These are phyloP conservation scores for Tanacetum coccineum DNA, from an alignment of 129 eudicot species.

Conservation along the genomic window DNA sequence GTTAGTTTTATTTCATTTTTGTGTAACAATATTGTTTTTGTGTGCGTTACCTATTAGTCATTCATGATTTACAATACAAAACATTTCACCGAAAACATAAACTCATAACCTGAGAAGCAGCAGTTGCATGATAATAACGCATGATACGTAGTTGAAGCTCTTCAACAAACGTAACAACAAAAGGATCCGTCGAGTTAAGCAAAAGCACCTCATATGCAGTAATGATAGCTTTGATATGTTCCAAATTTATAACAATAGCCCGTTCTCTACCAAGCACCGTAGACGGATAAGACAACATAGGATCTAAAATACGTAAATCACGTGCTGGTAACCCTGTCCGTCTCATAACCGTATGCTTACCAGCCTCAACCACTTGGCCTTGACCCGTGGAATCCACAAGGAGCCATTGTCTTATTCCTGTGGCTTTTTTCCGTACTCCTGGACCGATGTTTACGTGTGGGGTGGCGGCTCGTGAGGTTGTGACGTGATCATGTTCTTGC, in stretches of 20 bases:
- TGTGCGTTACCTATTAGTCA: too few species aligned
- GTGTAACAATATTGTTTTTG: too few species aligned
- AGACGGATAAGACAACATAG: slow-evolving; percentile 22
- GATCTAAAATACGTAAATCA: slow-evolving; percentile 26
- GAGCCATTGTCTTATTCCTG: slow-evolving; percentile 36
- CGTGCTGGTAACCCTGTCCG: slow-evolving; percentile 29
- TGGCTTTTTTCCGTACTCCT: slow-evolving; percentile 28
- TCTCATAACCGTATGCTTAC: slow-evolving; percentile 22
- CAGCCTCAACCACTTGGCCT: slow-evolving; percentile 32
- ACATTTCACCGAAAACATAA: background rate
- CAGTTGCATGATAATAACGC: slow-evolving; percentile 53
- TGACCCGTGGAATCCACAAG: slow-evolving; percentile 31
- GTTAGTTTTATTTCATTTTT: too few species aligned
- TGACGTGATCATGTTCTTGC: background rate
- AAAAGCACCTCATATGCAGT: slow-evolving; percentile 80
- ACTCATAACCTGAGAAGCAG: slow-evolving; percentile 51
- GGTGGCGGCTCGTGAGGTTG: slow-evolving; percentile 8
- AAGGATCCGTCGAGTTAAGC: slow-evolving; percentile 72
- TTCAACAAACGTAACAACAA: slow-evolving; percentile 68
- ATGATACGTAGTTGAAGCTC: slow-evolving; percentile 62
- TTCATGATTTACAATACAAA: too few species aligned
- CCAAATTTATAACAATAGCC: slow-evolving; percentile 90
- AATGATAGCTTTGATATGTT: slow-evolving; percentile 89
- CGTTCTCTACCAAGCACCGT: slow-evolving; percentile 39
- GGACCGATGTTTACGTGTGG: slow-evolving; percentile 19